A percentile compares a stretch with the other conserved stretches of the same genome.
phyloP scores from a whole-genome alignment of 2,329 filamentous ascomycete genomes.

The Gnomoniopsis smithogilvyi region DNA sequence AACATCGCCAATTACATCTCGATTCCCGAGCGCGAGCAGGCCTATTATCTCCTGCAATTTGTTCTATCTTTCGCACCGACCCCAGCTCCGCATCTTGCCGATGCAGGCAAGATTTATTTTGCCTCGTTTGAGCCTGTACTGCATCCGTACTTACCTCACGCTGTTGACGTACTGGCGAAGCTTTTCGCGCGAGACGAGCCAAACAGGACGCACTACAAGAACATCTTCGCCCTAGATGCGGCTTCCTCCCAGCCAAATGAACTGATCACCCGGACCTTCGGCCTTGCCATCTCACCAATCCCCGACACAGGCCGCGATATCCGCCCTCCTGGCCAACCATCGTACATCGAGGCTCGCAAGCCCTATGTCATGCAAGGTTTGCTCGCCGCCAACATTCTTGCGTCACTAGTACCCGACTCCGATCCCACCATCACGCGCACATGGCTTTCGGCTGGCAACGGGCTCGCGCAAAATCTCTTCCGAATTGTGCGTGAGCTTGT shows the following conservation, averaged over 20 bases:
- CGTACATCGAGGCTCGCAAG: conserved; percentile 78
- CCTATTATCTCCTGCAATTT: conserved; percentile 81
- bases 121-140: conserved; percentile 74
- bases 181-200: conserved; percentile 90
- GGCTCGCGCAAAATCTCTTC: conserved; percentile 77
- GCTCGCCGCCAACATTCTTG: conserved; percentile 83
- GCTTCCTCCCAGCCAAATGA: conserved; percentile 65
- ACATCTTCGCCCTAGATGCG: conserved; percentile 74
- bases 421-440: conserved; percentile 69
- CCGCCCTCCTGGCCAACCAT: conserved; percentile 57
- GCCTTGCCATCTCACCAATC: conserved; percentile 77
- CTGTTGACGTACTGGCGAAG: conserved; percentile 88
- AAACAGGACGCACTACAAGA: conserved; percentile 80
- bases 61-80: conserved; percentile 84
- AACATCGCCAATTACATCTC: conserved; percentile 81
- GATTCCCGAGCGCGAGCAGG: conserved; percentile 82
- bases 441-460: conserved; percentile 82
- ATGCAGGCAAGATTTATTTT: conserved; percentile 62
- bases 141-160: conserved; percentile 85
- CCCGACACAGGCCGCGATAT: conserved; percentile 62
- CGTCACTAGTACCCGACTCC: conserved; percentile 61
- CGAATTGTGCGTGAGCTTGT: conserved; percentile 72
- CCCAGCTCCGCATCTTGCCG: conserved; percentile 59
- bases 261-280: conserved; percentile 82
- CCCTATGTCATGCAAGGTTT: conserved; percentile 90